These are phyloP conservation scores for Leccinum disarticulatum DNA, from an alignment of 768 basidiomycete species.

Conservation along the genomic window DNA sequence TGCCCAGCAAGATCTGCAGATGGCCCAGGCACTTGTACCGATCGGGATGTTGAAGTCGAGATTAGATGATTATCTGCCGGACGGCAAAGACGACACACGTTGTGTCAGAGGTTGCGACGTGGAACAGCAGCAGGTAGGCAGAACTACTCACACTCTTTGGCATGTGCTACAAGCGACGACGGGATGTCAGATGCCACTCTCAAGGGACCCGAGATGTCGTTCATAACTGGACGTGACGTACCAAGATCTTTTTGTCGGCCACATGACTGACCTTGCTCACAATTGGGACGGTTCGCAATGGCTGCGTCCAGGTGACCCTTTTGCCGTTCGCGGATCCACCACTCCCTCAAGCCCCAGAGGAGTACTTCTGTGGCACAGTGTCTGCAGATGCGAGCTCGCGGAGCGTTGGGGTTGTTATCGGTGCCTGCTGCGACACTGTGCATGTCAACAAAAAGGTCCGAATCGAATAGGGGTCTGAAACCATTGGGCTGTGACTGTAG, in stretches of 20 bases:
- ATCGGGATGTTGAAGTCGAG: constrained; percentile 2
- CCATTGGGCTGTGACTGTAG: constrained; percentile 59
- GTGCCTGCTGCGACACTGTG: constrained; percentile 55
- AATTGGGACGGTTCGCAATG: constrained; percentile 64
- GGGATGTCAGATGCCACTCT: constrained; percentile 9
- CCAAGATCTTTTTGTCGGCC: constrained; percentile 63
- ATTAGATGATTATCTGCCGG: constrained; percentile 43
- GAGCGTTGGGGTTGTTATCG: constrained; percentile 56
- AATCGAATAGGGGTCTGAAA: constrained; percentile 66
- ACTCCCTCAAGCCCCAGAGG: constrained; percentile 72
- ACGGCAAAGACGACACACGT: not conserved
- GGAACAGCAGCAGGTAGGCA: not conserved
- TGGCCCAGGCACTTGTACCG: constrained; percentile 3
- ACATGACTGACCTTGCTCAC: constrained; percentile 61
- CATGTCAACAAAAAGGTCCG: constrained; percentile 68
- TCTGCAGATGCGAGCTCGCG: constrained; percentile 65
- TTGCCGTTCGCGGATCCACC: constrained; percentile 80
- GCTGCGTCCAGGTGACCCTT: constrained; percentile 61
- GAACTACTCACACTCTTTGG: constrained; percentile 64
- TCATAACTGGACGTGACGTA: constrained; percentile 34
- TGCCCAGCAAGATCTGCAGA: constrained; percentile 1
- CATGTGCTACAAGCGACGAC: constrained; percentile 50
- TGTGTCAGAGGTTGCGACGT: constrained; percentile 4
- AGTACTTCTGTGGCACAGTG: constrained; percentile 74
- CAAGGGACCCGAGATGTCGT: constrained; percentile 1